Evolutionary conservation across 306 rosid species (phyloP).

Genomic region (Nissolia schottii): DNA sequence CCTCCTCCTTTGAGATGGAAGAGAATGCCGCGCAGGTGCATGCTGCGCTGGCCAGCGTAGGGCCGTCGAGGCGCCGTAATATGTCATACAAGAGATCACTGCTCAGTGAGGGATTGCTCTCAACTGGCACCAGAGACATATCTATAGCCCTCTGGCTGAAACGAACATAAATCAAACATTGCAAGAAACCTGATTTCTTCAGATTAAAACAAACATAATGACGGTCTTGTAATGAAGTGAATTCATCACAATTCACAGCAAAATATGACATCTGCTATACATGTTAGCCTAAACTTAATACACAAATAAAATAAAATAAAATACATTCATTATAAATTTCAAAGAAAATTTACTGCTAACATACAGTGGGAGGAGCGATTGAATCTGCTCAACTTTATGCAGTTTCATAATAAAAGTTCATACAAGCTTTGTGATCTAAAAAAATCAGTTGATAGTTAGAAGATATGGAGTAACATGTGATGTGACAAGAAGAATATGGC

Average conservation of each 20-base stretch:
- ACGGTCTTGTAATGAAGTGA: no score
- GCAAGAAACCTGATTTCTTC: not conserved
- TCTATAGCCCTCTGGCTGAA: conserved; percentile 27
- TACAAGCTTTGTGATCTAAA: not conserved
- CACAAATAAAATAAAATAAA: not conserved
- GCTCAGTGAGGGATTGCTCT: conserved; percentile 56
- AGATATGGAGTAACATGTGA: not conserved
- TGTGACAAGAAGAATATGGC: not conserved
- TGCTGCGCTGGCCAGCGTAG: conserved; percentile 73
- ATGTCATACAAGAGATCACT: conserved; percentile 81
- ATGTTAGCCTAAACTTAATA: not conserved
- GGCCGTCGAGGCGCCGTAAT: conserved; percentile 81
- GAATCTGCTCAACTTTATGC: not conserved
- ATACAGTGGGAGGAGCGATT: not conserved
- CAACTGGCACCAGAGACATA: conserved; percentile 49
- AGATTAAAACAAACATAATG: not conserved
- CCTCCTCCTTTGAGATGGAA: conserved; percentile 84
- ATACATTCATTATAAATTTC: not conserved
- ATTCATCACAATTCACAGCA: not conserved
- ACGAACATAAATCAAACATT: conserved; percentile 13
- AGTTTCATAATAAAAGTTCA: not conserved
- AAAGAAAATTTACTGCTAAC: not conserved
- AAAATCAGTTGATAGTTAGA: not conserved
- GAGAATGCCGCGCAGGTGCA: conserved; percentile 74
- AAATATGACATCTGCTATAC: not conserved